Base-by-base conservation (phyloP, 768 basidiomycete species). In the Lactifluus rugatus region DNA sequence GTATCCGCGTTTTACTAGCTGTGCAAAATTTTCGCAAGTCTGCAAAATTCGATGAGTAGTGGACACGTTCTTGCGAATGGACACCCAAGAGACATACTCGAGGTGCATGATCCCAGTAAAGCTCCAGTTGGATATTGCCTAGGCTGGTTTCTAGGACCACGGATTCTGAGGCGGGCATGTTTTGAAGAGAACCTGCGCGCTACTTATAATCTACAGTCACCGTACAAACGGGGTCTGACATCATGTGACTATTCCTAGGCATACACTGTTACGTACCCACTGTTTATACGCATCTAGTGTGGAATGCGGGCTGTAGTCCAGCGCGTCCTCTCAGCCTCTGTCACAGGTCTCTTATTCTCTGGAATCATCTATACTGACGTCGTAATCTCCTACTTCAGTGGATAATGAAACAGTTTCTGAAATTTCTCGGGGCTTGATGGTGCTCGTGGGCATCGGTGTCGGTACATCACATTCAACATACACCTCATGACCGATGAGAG, bases 1-100 rank as follows among this genome's bases (percentile, higher is more conserved):
- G 72, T 96, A 97, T 0, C 94, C 93, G 58, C 85, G 81, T 68
- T 82, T 87, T n/a, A 88, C 80, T 28, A 98, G 82, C 65, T 93
- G 91, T 60, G 83, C 80, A 71, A 98, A 97, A 77, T 98, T 99
- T 71, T 88, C 83, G 75, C 93, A 96, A 13, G 94, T 94, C 89
- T 96, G 58, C 23, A 61, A 46, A 48, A 42, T 51, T 42, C 52
- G 56, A 59, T 62, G 41, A 57, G 32, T 9, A 1, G 48, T 5
- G 11, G 48, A 32, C 26, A 34, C 55, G 26, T 36, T 31, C 2
- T 37, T 52, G 31, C 8, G 13, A 5, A 50, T 46, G 37, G 19
- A n/a, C 7, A 23, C 16, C 23, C 23, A 45, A 16, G 46, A 51
- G 46, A 51, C 72, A 55, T 57, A 79, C 79, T 72, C 76, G 80